Percentiles rank a stretch among this genome's conserved stretches.
Evolutionary conservation across 2,329 filamentous ascomycete genomes (phyloP).

Genomic region (Microdochium paspali): DNA sequence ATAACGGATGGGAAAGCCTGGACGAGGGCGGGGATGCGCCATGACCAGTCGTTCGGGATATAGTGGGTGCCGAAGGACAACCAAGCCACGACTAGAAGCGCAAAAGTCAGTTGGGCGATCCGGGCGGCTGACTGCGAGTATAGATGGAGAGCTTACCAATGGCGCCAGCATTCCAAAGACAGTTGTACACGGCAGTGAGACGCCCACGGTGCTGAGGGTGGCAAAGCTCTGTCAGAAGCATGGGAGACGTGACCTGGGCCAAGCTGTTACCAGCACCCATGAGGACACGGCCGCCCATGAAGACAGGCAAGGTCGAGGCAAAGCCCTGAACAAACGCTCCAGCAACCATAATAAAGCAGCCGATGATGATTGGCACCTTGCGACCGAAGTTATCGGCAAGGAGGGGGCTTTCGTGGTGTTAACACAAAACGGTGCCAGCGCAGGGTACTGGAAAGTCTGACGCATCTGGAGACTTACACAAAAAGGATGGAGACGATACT

Average conservation of each 20-base stretch:
- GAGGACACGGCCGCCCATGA: conserved; percentile 47
- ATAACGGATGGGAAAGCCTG: conserved; percentile 36
- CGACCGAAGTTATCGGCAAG: conserved; percentile 46
- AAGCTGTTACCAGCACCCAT: conserved; percentile 47
- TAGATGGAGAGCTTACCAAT: conserved; percentile 6
- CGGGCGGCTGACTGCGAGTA: not conserved
- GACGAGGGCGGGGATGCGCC: conserved; percentile 36
- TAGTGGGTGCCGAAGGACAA: conserved; percentile 37
- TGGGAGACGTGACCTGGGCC: conserved; percentile 39
- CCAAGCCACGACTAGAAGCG: conserved; percentile 30
- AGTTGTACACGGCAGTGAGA: conserved; percentile 45
- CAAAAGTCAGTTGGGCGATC: not conserved
- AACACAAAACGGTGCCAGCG: not conserved
- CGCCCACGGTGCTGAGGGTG: conserved; percentile 45
- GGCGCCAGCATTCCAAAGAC: conserved; percentile 35
- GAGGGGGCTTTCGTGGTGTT: conserved; percentile 24
- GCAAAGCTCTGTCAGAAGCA: conserved; percentile 41
- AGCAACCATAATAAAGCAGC: conserved; percentile 43
- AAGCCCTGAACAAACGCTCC: conserved; percentile 48
- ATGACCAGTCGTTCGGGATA: conserved; percentile 38
- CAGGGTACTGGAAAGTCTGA: not conserved
- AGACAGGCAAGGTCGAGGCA: conserved; percentile 30
- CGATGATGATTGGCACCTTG: conserved; percentile 41
- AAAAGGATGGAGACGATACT: conserved; percentile 47
- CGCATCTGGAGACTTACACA: conserved; percentile 27